These are phyloP conservation scores for Chlamydomonas urium DNA, from an alignment of 139 green algal species.

Conservation along the genomic window DNA sequence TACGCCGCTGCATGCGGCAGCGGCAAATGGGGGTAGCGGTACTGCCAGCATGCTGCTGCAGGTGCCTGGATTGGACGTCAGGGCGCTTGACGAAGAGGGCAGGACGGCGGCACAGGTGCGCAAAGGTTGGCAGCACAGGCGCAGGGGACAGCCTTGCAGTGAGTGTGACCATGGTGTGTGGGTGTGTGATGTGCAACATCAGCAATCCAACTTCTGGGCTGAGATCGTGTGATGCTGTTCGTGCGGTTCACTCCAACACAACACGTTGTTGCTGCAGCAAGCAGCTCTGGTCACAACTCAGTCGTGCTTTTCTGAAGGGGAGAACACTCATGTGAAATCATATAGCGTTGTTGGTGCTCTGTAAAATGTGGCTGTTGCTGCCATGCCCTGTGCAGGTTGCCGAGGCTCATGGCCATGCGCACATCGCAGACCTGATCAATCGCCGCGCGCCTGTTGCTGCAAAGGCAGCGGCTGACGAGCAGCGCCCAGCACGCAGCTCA, in stretches of 20 bases:
- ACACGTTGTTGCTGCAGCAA: neutral
- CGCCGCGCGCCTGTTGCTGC: too few relatives aligned
- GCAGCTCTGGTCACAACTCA: too few relatives aligned
- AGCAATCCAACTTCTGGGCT: neutral
- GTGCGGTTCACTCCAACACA: neutral
- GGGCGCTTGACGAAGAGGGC: neutral
- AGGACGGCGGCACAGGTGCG: neutral
- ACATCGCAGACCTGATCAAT: too few relatives aligned
- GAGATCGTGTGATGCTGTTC: neutral
- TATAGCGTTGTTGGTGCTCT: too few relatives aligned
- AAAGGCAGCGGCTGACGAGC: too few relatives aligned
- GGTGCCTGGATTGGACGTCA: neutral
- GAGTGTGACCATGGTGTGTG: neutral
- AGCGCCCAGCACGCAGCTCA: too few relatives aligned
- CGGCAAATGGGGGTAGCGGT: slow-evolving; percentile 29
- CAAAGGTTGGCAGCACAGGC: neutral
- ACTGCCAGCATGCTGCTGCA: neutral
- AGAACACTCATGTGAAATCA: too few relatives aligned
- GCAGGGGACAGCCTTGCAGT: neutral
- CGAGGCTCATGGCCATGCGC: too few relatives aligned
- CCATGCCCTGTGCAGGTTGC: too few relatives aligned
- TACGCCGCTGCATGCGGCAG: slow-evolving; percentile 61
- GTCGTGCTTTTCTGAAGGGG: too few relatives aligned
- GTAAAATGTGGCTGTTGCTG: too few relatives aligned
- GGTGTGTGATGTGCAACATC: neutral